A percentile compares a stretch with the other conserved stretches of the same genome.
phyloP scores from a whole-genome alignment of 768 basidiomycete species.

The Mycena leptocephala region DNA sequence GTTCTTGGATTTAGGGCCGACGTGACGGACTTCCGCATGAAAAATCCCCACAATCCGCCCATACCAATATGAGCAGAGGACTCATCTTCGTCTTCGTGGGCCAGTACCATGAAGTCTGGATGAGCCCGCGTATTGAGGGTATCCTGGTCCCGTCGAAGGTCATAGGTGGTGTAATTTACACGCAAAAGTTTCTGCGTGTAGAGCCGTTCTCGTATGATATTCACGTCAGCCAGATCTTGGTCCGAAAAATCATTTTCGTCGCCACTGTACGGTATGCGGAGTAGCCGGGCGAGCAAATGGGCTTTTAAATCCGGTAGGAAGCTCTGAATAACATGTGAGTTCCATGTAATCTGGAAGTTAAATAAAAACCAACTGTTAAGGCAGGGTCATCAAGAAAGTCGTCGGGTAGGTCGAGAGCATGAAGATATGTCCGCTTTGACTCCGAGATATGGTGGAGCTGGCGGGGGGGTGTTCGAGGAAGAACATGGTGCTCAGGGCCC shows the following conservation, averaged over 20 bases:
- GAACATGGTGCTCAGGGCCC: not conserved
- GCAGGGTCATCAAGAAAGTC: slow-evolving; percentile 5
- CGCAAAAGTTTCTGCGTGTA: slow-evolving; percentile 9
- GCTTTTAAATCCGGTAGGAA: not conserved
- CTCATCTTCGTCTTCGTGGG: slow-evolving; percentile 1
- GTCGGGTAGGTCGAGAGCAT: not conserved
- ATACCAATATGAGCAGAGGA: slow-evolving; percentile 4
- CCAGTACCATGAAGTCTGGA: slow-evolving; percentile 1
- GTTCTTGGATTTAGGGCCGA: not conserved
- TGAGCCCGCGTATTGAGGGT: not conserved
- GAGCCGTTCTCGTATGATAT: not conserved
- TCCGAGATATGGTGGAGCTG: slow-evolving; percentile 27
- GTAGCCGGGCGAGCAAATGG: not conserved
- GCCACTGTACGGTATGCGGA: not conserved
- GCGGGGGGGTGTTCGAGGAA: not conserved
- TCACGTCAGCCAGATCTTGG: slow-evolving; percentile 10
- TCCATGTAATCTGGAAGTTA: not conserved
- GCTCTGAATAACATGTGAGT: not conserved
- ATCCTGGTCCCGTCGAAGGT: not conserved
- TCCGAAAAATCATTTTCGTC: not conserved
- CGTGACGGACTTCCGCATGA: slow-evolving; percentile 7
- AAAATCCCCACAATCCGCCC: not conserved
- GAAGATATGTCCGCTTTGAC: not conserved
- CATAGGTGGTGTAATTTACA: slow-evolving; percentile 13
- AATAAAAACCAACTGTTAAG: not conserved